Evolutionary conservation across 2,329 filamentous ascomycete genomes (phyloP), one percentile per base, ranked within the genome.

Genomic region (Stemphylium lycopersici): DNA sequence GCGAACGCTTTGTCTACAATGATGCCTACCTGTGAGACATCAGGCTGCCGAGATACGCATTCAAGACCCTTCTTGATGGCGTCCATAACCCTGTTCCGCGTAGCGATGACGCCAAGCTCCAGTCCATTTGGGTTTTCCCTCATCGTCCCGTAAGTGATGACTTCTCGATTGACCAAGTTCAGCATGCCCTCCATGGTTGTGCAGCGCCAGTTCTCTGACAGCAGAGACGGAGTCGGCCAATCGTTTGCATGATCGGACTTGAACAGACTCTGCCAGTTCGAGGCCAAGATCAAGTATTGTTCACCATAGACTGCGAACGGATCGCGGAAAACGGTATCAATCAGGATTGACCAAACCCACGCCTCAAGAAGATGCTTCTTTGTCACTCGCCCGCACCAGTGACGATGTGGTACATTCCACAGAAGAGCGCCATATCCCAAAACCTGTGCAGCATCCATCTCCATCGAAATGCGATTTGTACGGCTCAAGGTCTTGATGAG

Each of bases 1-100:
- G 8, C 3, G 24, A 63, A 60, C 1, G 67, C 62, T 18, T 58
- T 55, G 22, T 65, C 43, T 12, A 66, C 29, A 10, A 70, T 61
- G 2, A 12, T 2, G 0, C 20, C 1, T 2, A 67, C 4, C 0
- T n/a, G n/a, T n/a, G n/a, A n/a, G n/a, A n/a, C n/a, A n/a, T n/a
- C n/a, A n/a, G n/a, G n/a, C n/a, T n/a, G n/a, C n/a, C n/a, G n/a
- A n/a, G n/a, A n/a, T n/a, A n/a, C n/a, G n/a, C n/a, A n/a, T n/a
- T n/a, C n/a, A n/a, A n/a, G n/a, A n/a, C n/a, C n/a, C n/a, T n/a
- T n/a, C n/a, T n/a, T n/a, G n/a, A n/a, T n/a, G n/a, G n/a, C n/a
- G n/a, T n/a, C n/a, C n/a, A n/a, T n/a, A n/a, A n/a, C n/a, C n/a
- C n/a, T n/a, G n/a, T n/a, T n/a, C n/a, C n/a, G n/a, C n/a, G n/a